These are phyloP conservation scores for Vitis amurensis DNA, from an alignment of 164 flowering plant species.

Conservation along the genomic window DNA sequence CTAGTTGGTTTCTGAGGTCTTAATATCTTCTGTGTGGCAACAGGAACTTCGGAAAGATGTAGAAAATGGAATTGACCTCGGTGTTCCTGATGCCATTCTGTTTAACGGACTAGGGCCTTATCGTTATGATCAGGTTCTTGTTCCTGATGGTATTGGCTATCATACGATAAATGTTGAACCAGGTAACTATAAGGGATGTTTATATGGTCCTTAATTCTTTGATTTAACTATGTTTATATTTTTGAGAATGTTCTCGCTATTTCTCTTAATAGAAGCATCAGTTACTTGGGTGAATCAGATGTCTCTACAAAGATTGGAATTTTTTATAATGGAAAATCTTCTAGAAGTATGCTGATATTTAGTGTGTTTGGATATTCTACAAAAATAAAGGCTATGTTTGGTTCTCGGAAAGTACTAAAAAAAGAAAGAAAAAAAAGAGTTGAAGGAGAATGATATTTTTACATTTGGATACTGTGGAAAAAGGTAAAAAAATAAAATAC, in stretches of 20 bases:
- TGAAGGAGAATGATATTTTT: no score
- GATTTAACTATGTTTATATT: not conserved
- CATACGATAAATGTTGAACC: constrained; percentile 75
- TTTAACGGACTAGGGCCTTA: constrained; percentile 82
- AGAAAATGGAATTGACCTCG: constrained; percentile 65
- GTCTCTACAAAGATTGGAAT: not conserved
- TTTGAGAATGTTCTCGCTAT: not conserved
- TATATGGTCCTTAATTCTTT: not conserved
- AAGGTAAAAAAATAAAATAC: no score
- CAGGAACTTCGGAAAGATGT: constrained; percentile 73
- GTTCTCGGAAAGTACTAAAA: no score
- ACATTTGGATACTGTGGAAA: no score
- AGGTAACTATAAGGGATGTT: constrained; percentile 37
- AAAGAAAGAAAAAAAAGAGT: no score
- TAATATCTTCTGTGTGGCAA: constrained; percentile 10
- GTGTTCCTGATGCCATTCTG: constrained; percentile 81
- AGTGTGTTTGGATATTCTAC: not conserved
- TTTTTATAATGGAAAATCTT: not conserved
- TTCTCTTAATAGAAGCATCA: not conserved
- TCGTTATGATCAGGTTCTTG: constrained; percentile 54
- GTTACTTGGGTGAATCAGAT: not conserved
- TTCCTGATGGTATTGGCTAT: constrained; percentile 55
- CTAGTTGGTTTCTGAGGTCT: not conserved
- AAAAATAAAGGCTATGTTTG: not conserved
- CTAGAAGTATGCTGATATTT: not conserved